These are phyloP conservation scores for Eimeria sp. DNA, from an alignment of 169 alveolate genomes.

Conservation along the genomic window DNA sequence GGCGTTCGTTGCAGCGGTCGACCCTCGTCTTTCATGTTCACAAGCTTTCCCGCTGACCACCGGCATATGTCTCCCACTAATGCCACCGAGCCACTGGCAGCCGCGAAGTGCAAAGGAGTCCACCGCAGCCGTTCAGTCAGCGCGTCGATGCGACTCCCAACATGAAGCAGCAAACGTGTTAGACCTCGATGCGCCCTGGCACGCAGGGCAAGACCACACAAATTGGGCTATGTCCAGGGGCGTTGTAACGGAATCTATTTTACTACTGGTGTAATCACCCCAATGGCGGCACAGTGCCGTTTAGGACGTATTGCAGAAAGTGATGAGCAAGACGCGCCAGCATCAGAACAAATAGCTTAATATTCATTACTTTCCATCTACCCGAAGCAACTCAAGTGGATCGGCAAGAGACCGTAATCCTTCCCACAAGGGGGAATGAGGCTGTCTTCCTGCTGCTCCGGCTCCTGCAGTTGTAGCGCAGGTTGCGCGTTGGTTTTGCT, in stretches of 20 bases:
- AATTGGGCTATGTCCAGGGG: neutral
- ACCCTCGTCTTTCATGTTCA: conserved; percentile 14
- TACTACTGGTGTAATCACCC: neutral
- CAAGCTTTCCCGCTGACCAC: conserved; percentile 44
- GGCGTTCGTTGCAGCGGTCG: conserved; percentile 34
- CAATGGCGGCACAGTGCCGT: neutral
- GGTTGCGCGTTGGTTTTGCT: neutral
- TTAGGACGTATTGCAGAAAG: neutral
- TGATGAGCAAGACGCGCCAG: neutral
- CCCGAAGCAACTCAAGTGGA: conserved; percentile 67
- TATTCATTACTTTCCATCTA: neutral
- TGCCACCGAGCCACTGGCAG: conserved; percentile 6
- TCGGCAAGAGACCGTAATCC: conserved; percentile 25
- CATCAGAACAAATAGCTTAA: neutral
- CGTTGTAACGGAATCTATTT: neutral
- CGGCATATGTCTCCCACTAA: conserved; percentile 29
- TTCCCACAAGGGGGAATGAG: conserved; percentile 11
- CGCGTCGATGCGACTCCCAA: conserved; percentile 32
- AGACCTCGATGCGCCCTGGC: conserved; percentile 47
- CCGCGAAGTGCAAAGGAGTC: conserved; percentile 63
- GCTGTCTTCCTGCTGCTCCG: neutral
- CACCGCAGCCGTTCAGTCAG: neutral
- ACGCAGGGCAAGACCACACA: neutral
- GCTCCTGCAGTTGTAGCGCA: conserved; percentile 10
- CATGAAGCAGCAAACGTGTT: conserved; percentile 41